Percentiles rank a stretch among this genome's conserved stretches.
Conservation (phyloP, 202 grass and related monocot genomes). For the Sporobolus alterniflorus region DNA sequence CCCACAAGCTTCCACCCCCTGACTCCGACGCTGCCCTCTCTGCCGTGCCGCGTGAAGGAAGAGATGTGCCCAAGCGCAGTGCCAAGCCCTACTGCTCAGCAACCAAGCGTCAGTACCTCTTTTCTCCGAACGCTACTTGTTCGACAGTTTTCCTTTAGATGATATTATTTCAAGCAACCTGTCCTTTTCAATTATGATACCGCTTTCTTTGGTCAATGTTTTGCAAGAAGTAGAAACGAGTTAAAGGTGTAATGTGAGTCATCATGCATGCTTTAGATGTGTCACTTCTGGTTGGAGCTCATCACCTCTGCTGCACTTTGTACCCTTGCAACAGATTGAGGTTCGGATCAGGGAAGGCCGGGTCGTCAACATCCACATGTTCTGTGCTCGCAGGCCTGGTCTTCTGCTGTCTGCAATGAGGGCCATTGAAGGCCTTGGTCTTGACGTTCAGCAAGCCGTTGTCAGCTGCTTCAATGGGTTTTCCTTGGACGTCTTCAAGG, state of each 20-base stretch:
- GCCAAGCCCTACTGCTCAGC: constrained; percentile 81
- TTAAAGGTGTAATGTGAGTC: neutral
- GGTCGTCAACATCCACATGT: constrained; percentile 95
- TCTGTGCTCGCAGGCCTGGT: constrained; percentile 85
- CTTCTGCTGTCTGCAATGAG: constrained; percentile 85
- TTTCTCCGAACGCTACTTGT: neutral
- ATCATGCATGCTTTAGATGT: neutral
- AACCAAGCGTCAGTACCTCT: constrained; percentile 68
- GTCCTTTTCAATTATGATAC: neutral
- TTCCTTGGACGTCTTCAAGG: constrained; percentile 87
- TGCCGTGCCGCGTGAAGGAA: constrained; percentile 88
- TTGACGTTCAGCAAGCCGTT: constrained; percentile 95
- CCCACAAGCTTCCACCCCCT: constrained; percentile 90
- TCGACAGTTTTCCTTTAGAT: neutral
- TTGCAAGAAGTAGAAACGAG: neutral
- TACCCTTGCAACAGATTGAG: constrained; percentile 66
- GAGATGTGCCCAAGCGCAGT: constrained; percentile 74
- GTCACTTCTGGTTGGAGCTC: neutral
- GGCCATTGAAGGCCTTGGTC: constrained; percentile 57
- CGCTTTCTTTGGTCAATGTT: neutral
- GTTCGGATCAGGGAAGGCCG: constrained; percentile 90
- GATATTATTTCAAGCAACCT: neutral
- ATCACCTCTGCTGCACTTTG: neutral
- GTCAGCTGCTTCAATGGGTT: constrained; percentile 98
- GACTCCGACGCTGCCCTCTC: constrained; percentile 77